Base-by-base conservation (phyloP, 2,329 filamentous ascomycete species). In the Fusarium verrucosum region DNA sequence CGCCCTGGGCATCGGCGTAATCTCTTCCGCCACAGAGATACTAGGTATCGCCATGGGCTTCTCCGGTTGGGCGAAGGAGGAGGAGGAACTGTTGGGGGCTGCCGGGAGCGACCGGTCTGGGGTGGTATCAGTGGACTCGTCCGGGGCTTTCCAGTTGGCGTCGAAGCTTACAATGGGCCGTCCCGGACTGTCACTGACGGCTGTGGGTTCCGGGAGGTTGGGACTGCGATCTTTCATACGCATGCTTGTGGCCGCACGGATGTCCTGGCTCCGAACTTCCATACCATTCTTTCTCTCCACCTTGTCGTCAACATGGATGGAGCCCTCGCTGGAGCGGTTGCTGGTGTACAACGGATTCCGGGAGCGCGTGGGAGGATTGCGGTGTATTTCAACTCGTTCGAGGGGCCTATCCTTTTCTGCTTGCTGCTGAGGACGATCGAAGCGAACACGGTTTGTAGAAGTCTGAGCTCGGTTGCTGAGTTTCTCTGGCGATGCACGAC, bases 141-240 rank as follows among this genome's bases (percentile, higher is more conserved):
- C 88, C 75, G 85, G 86, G 74, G 88, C 85, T 82, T 88, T 90
- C 89, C 92, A 97, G 75, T 90, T 86, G 73, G 86, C 86, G 79
- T 96, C 87, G 84, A 98, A 98, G 85, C 94, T 98, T 83, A 98
- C 94, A 82, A 98, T 98, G 65, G 94, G 94, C 75, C 94, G 88
- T 71, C 92, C 92, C 71, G 91, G 90, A 74, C 86, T 91, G 80
- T 97, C 91, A 80, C 93, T 97, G 77, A 98, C 94, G 73, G 92
- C 89, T 51, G 91, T 92, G 66, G 94, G 94, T 73, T 90, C 94
- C 25, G 94, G 94, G 62, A 98, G 83, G 75, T 92, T 96, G 55
- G 88, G 79, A 78, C 93, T 97, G 73, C 94, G 89, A 77, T 97
- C 92, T 75, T 88, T 93, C 65, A 95, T 82, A 75, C 83, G 90